phyloP scores from a whole-genome alignment of 2,329 filamentous ascomycete species.

The Nemania sp. region DNA sequence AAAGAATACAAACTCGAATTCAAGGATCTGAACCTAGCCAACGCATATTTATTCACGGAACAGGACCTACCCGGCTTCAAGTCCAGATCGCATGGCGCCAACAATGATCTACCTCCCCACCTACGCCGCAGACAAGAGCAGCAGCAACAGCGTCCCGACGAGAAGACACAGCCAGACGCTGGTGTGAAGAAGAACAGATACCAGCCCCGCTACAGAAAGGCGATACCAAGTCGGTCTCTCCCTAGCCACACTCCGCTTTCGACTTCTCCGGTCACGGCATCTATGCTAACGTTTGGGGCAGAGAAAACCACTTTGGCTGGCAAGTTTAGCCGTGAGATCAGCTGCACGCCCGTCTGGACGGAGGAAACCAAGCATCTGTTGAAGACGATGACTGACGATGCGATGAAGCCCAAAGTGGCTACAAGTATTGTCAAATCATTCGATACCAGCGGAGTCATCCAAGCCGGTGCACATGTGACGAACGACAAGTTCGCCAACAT shows the following conservation, averaged over 20 bases:
- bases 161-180: slow-evolving; percentile 51
- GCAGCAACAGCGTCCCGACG: slow-evolving; percentile 43
- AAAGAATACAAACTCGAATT: slow-evolving; percentile 85
- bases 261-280: not conserved
- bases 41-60: slow-evolving; percentile 92
- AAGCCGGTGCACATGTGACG: slow-evolving; percentile 57
- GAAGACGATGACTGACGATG: slow-evolving; percentile 58
- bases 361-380: slow-evolving; percentile 68
- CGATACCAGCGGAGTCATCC: slow-evolving; percentile 57
- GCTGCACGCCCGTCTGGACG: slow-evolving; percentile 72
- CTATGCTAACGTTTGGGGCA: slow-evolving; percentile 38
- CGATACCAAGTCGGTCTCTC: slow-evolving; percentile 69
- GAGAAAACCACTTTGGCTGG: slow-evolving; percentile 79
- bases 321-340: slow-evolving; percentile 74
- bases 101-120: slow-evolving; percentile 61
- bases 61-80: slow-evolving; percentile 84
- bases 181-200: slow-evolving; percentile 50
- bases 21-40: slow-evolving; percentile 65
- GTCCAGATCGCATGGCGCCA: slow-evolving; percentile 60
- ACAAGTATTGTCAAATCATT: slow-evolving; percentile 50
- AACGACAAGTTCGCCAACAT: slow-evolving; percentile 54
- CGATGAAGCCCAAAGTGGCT: slow-evolving; percentile 62
- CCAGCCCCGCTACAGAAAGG: slow-evolving; percentile 67
- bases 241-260: not conserved
- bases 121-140: slow-evolving; percentile 51